phyloP scores from a whole-genome alignment of 139 green algal species.

The Picochlorum sp. region DNA sequence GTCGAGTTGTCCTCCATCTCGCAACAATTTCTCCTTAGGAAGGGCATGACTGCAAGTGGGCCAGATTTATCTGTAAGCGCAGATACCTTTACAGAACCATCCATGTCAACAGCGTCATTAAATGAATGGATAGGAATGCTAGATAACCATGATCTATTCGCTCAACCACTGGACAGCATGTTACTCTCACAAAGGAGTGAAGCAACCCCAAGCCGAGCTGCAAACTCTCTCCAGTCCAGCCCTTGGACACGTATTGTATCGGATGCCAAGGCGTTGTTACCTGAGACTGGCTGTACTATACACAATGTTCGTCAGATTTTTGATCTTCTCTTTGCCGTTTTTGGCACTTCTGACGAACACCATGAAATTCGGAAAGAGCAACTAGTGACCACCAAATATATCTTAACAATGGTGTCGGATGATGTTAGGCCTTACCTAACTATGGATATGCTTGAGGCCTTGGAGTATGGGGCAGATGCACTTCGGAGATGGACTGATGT shows the following conservation, averaged over 20 bases:
- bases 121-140: neutral
- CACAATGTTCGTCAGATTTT: neutral
- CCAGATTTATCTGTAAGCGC: neutral
- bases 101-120: neutral
- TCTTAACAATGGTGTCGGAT: neutral
- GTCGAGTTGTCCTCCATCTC: neutral
- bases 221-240: neutral
- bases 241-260: neutral
- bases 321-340: neutral
- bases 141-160: neutral
- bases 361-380: neutral
- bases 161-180: neutral
- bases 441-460: neutral
- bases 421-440: neutral
- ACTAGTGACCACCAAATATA: neutral
- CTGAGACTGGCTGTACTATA: neutral
- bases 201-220: neutral
- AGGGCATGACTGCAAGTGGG: neutral
- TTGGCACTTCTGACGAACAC: neutral
- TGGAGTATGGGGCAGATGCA: neutral
- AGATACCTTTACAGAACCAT: neutral
- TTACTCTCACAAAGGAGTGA: neutral
- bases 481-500: neutral
- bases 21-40: neutral
- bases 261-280: neutral